phyloP scores from a whole-genome alignment of 305 asterid species.

The Solanum aculeatissimum region DNA sequence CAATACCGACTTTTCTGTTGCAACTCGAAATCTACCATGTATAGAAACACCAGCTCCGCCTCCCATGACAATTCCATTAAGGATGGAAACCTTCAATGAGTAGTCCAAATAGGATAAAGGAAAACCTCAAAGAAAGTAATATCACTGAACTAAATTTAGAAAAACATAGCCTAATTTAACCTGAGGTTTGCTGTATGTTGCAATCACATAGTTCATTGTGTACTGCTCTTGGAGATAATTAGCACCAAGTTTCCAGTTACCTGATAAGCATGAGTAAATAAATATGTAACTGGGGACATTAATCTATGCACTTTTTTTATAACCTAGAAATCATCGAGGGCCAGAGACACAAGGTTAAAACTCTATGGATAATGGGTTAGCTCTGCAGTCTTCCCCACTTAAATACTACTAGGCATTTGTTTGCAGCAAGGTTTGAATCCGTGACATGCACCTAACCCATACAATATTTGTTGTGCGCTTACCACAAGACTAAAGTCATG shows the following conservation, averaged over 20 bases:
- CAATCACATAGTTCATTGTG: constrained; percentile 52
- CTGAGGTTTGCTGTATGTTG: constrained; percentile 59
- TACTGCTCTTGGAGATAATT: constrained; percentile 26
- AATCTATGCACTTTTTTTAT: too few species aligned
- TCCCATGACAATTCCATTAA: constrained; percentile 90
- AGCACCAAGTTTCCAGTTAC: constrained; percentile 43
- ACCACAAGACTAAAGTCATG: not conserved
- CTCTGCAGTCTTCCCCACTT: not conserved
- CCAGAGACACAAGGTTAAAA: not conserved
- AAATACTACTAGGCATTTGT: not conserved
- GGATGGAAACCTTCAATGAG: constrained; percentile 15
- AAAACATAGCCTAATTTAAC: constrained; percentile 14
- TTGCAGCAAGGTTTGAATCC: not conserved
- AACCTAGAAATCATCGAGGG: not conserved
- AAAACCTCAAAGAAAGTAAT: not conserved
- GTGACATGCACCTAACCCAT: not conserved
- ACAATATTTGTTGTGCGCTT: not conserved
- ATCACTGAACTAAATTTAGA: not conserved
- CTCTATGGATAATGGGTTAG: not conserved
- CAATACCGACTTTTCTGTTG: constrained; percentile 77
- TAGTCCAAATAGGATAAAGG: not conserved
- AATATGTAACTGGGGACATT: too few species aligned
- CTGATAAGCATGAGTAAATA: constrained; percentile 16
- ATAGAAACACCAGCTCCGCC: constrained; percentile 87
- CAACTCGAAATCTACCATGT: constrained; percentile 80